Base-by-base conservation (phyloP, 306 rosid species). In the Quercus wislizeni region DNA sequence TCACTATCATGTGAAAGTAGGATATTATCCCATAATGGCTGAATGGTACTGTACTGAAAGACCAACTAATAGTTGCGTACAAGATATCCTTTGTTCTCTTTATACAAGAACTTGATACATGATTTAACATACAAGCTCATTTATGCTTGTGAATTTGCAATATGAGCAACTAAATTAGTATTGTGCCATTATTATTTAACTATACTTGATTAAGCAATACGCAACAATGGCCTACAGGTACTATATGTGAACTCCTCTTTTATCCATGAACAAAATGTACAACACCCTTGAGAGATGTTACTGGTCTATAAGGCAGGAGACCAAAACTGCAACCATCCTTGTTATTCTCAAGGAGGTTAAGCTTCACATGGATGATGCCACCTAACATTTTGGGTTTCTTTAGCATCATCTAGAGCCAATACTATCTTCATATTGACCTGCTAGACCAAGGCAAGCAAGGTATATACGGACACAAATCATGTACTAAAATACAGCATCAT, bases 261-360 rank as follows among this genome's bases (percentile, higher is more conserved):
- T 75, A 59, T 64, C 78, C 83, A 79, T 73, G 59, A 82, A 79
- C 86, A 85, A 70, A 78, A 75, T 83, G 72, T 86, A 86, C 85
- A 68, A 73, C 54, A 79, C 73, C 76, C 69, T 23, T 31, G 25
- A 21, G 71, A 55, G 70, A 74, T 51, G 14, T 38, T 62, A 17
- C 58, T 5, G 76, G 72, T 69, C 75, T 55, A 69, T 27, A 69
- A 79, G 82, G 73, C 21, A 70, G 54, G 74, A 73, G 79, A 80
- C 83, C 80, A 54, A 28, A 80, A 67, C 80, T 38, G 56, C 64
- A 63, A 56, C 70, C 79, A 25, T 69, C 55, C 64, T 61, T 25
- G 63, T n/a, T 18, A 31, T 69, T 6, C 76, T 69, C 74, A 69
- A 52, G 69, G 63, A n/a, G 61, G 76, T 41, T 23, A 78, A 10